Conservation (phyloP, 2,329 filamentous ascomycete species). For the Fusarium nisikadoi region DNA sequence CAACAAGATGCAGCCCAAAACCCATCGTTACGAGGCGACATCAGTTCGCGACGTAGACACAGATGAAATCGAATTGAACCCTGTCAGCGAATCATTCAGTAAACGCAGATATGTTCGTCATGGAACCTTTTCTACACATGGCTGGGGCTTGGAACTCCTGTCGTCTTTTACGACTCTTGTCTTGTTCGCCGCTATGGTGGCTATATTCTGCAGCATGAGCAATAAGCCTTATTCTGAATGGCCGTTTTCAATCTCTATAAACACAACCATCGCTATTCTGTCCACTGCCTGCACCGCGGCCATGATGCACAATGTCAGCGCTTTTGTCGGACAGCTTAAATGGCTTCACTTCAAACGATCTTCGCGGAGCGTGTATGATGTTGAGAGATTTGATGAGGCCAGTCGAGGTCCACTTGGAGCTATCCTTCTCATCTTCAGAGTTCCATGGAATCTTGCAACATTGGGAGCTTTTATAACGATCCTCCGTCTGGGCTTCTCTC, state of each 20-base stretch:
- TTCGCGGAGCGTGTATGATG: neutral
- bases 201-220: neutral
- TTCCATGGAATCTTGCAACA: neutral
- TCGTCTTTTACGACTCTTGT: neutral
- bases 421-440: neutral
- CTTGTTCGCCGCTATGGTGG: neutral
- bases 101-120: neutral
- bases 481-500: neutral
- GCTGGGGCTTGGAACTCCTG: neutral
- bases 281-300: neutral
- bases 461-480: neutral
- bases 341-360: neutral
- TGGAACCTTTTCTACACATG: neutral
- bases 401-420: neutral
- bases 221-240: neutral
- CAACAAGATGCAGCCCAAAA: neutral
- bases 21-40: neutral
- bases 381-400: neutral
- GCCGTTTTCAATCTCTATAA: neutral
- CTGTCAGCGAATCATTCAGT: too few species aligned
- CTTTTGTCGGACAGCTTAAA: neutral
- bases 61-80: neutral
- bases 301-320: neutral
- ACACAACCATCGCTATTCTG: neutral
- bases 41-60: neutral